Base-by-base conservation (phyloP, 2,329 filamentous ascomycete species). In the Cephalotrichum gorgonifer region DNA sequence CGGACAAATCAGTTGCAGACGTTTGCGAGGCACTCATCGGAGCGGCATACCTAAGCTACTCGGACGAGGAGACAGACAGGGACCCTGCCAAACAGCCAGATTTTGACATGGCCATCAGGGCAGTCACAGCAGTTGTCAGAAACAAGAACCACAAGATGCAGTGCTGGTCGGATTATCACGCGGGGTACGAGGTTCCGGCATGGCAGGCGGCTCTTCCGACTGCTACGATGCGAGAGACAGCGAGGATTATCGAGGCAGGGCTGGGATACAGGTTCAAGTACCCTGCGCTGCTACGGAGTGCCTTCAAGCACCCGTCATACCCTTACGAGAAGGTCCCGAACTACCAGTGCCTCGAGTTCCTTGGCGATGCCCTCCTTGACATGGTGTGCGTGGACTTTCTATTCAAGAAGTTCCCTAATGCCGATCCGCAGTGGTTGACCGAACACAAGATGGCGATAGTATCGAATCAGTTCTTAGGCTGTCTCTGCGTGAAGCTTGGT, bases 391-490 rank as follows among this genome's bases (percentile, higher is more conserved):
- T 97, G 49, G 85, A 90, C 56, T 81, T 87, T 57, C 74, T 98
- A 4, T 97, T 88, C 66, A 75, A 81, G 55, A 74, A 72, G 3
- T 88, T 86, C 56, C 88, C 89, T 0, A 71, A 79, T 47, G 86
- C 85, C 51, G 89, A 95, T 58, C 91, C 93, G 0, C 90, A 97
- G 62, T 97, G 91, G 91, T 73, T 98, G 51, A 97, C 93, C 0
- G 93, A 97, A 65, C 91, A 97, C 73, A 97, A 97, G 68, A 96
- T 94, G 83, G 88, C 90, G n/a, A 96, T 98, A 87, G 90, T 93
- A 0, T 93, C 88, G 48, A 98, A 98, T 68, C 89, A 90, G 52
- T 98, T 97, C 60, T 75, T 96, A 1, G 88, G 86, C 1, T 87
- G 83, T 17, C 71, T 97, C 3, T 85, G 85, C 51, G 87, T 94